Percentiles rank a stretch among this genome's conserved stretches.
Conservation (phyloP, 805 yeast species). For the Cyberlindnera euphorbiiphila region DNA sequence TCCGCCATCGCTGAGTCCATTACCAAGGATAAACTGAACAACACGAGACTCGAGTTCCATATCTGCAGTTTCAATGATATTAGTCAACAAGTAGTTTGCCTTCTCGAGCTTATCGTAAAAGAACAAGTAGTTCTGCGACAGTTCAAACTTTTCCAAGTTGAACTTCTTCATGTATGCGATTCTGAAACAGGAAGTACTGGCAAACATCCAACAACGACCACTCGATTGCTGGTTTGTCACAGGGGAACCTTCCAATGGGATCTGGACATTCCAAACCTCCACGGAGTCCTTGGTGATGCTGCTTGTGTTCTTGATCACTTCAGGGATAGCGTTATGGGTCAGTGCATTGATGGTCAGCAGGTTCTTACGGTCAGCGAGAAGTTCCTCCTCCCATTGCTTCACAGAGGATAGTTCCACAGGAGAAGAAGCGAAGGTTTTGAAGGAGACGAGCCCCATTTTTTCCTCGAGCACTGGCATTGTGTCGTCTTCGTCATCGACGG, state of each 20-base stretch:
- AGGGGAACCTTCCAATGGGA: conserved; percentile 48
- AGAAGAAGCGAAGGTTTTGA: conserved; percentile 3
- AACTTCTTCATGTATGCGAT: conserved; percentile 56
- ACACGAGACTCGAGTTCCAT: conserved; percentile 65
- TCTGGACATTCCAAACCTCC: conserved; percentile 29
- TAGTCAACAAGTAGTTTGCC: conserved; percentile 72
- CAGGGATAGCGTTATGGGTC: conserved; percentile 34
- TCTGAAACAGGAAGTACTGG: conserved; percentile 70
- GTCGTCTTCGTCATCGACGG: conserved; percentile 3
- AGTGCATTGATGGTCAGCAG: conserved; percentile 51
- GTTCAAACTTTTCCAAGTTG: conserved; percentile 60
- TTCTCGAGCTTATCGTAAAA: conserved; percentile 84
- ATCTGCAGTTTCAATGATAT: conserved; percentile 61
- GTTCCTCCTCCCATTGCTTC: conserved; percentile 41
- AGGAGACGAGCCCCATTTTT: conserved; percentile 2
- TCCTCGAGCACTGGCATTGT: conserved; percentile 8
- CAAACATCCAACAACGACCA: conserved; percentile 88
- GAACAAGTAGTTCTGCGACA: conserved; percentile 73
- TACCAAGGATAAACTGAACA: conserved; percentile 56
- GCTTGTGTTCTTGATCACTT: conserved; percentile 14
- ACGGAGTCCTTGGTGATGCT: conserved; percentile 12
- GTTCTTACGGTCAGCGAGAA: conserved; percentile 46
- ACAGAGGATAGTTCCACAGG: conserved; percentile 36
- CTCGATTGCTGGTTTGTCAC: conserved; percentile 66
- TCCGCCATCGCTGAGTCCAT: conserved; percentile 79